A percentile compares a stretch with the other conserved stretches of the same genome.
phyloP scores from a whole-genome alignment of 495 filamentous ascomycete species.

The Aspergillus sclerotiicarbonarius region DNA sequence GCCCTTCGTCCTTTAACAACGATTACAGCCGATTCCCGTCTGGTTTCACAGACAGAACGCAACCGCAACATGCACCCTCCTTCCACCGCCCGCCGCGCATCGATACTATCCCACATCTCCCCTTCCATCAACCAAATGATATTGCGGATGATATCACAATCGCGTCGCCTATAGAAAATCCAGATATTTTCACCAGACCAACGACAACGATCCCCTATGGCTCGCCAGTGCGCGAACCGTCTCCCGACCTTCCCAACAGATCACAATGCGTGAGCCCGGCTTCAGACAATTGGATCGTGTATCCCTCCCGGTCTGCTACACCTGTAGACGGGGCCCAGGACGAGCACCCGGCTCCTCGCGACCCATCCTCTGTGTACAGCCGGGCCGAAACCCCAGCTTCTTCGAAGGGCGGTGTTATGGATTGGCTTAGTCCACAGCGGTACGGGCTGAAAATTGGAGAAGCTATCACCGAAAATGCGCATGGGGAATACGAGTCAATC shows the following conservation, averaged over 20 bases:
- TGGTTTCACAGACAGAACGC: slow-evolving; percentile 6
- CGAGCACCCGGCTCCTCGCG: slow-evolving; percentile 39
- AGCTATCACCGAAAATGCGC: slow-evolving; percentile 35
- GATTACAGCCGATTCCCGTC: slow-evolving; percentile 12
- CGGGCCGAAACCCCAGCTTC: slow-evolving; percentile 40
- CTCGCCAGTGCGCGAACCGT: slow-evolving; percentile 33
- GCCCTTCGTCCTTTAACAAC: slow-evolving; percentile 50
- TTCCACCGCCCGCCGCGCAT: slow-evolving; percentile 25
- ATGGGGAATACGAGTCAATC: slow-evolving; percentile 44
- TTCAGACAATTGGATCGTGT: slow-evolving; percentile 61
- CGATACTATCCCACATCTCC: not conserved
- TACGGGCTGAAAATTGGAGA: slow-evolving; percentile 31
- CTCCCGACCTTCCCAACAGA: slow-evolving; percentile 25
- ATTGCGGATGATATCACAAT: slow-evolving; percentile 28
- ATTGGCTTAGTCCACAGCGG: slow-evolving; percentile 40
- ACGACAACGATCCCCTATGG: slow-evolving; percentile 24
- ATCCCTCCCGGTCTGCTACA: slow-evolving; percentile 53
- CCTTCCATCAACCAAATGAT: slow-evolving; percentile 25
- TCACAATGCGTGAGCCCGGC: slow-evolving; percentile 38
- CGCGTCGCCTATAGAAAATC: slow-evolving; percentile 24
- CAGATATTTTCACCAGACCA: slow-evolving; percentile 21
- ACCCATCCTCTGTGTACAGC: slow-evolving; percentile 45
- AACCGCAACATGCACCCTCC: slow-evolving; percentile 6
- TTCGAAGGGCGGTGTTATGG: slow-evolving; percentile 29
- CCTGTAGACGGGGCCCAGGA: slow-evolving; percentile 30